Base-by-base conservation (phyloP, 2,329 filamentous ascomycete genomes). In the Ploettnerulaceae sp. region DNA sequence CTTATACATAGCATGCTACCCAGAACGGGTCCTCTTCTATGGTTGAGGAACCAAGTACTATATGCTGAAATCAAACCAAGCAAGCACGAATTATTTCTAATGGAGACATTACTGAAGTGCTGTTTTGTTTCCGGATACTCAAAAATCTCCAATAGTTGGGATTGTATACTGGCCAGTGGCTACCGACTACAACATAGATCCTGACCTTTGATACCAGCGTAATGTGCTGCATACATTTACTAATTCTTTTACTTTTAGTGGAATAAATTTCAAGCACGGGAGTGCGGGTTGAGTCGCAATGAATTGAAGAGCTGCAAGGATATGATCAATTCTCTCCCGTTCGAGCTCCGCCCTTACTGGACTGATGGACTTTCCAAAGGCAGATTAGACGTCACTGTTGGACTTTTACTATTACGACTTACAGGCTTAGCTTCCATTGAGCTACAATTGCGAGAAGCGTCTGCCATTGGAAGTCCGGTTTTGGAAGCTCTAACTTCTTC, bases 201-300 rank as follows among this genome's bases (percentile, higher is more conserved):
- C n/a, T n/a, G n/a, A n/a, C n/a, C n/a, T n/a, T n/a, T n/a, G n/a
- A n/a, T n/a, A n/a, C n/a, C n/a, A n/a, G n/a, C n/a, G n/a, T n/a
- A n/a, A 18, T 8, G 6, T 17, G 17, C 14, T 33, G 5, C 26
- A 11, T 7, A 14, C 24, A 26, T 37, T 22, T 20, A 18, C 25
- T 29, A 20, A 39, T 11, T 12, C 8, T n/a, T 6, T 3, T 9
- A 2, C 2, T 29, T 7, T 8, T 29, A 39, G 36, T 46, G 42
- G 37, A 21, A 47, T 31, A 9, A 24, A 3, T 40, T 28, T 9
- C 45, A 52, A 20, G 46, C 46, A 29, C 37, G 46, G n/a, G 49
- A 52, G 26, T 38, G 37, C 20, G 45, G 41, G 7, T 37, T 52
- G 3, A 39, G 24, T 9, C 3, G 5, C 4, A 22, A 18, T 7